A percentile compares a stretch with the other conserved stretches of the same genome.
These are phyloP conservation scores for Suaeda aralocaspica DNA, from an alignment of 148 eudicot species.

Conservation along the genomic window DNA sequence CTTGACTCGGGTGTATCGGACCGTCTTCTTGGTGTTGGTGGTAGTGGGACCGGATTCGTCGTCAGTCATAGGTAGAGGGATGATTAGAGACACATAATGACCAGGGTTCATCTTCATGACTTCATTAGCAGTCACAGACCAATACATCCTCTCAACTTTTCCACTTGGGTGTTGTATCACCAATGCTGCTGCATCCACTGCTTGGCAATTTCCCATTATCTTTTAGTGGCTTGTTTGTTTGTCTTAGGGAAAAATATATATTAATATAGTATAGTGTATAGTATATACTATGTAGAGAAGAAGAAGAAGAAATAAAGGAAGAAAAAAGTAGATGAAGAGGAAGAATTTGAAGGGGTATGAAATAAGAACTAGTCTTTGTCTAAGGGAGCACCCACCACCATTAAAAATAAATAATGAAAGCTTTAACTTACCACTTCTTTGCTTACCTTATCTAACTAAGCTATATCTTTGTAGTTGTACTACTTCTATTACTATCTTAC, in stretches of 20 bases:
- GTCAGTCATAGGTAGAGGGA: conserved; percentile 47
- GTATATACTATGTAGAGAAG: background rate
- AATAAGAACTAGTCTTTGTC: conserved; percentile 23
- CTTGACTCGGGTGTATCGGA: conserved; percentile 78
- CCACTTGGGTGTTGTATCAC: conserved; percentile 92
- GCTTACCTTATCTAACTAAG: background rate
- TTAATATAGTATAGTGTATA: too few species aligned
- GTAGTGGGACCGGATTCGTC: conserved; percentile 23
- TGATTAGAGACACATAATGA: conserved; percentile 81
- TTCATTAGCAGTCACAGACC: conserved; percentile 58
- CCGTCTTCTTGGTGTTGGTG: conserved; percentile 33
- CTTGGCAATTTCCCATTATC: conserved; percentile 94
- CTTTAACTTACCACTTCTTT: background rate
- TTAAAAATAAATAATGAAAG: conserved; percentile 4
- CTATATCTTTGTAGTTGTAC: conserved; percentile 11
- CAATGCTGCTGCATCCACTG: conserved; percentile 91
- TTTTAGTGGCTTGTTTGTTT: background rate
- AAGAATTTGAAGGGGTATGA: background rate
- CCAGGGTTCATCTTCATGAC: conserved; percentile 90
- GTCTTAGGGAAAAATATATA: background rate
- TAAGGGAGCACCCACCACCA: conserved; percentile 28
- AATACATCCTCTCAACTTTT: conserved; percentile 67
- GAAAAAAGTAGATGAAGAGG: background rate
- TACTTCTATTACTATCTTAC: conserved; percentile 7
- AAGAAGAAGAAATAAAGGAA: background rate